Evolutionary conservation across 345 rosid genomes (phyloP).

Genomic region (Camelina sativa): DNA sequence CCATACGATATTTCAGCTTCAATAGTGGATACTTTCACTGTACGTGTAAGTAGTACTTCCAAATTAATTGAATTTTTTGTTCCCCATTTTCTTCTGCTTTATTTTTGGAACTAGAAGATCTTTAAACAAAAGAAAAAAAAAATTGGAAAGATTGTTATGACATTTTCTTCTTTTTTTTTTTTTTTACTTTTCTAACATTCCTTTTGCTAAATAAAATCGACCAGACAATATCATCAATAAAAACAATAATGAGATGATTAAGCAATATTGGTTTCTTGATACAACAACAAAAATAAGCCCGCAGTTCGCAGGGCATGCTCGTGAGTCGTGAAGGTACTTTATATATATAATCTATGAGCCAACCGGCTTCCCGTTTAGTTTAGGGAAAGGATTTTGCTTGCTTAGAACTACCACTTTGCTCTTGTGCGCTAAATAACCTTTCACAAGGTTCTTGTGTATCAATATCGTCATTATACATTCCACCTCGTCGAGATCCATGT

Average conservation of each 20-base stretch:
- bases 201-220: background rate
- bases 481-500: slow-evolving; percentile 97
- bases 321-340: background rate
- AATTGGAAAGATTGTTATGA: too few species aligned
- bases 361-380: slow-evolving; percentile 77
- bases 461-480: slow-evolving; percentile 90
- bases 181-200: background rate
- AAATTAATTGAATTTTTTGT: too few species aligned
- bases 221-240: background rate
- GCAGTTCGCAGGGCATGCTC: slow-evolving; percentile 7
- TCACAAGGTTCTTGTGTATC: slow-evolving; percentile 85
- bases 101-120: too few species aligned
- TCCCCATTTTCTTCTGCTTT: too few species aligned
- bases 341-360: slow-evolving; percentile 48
- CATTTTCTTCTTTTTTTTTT: too few species aligned
- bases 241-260: slow-evolving; percentile 19
- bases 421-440: slow-evolving; percentile 94
- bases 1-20: too few species aligned
- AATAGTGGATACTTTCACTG: too few species aligned
- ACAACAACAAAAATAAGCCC: too few species aligned
- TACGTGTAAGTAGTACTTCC: too few species aligned
- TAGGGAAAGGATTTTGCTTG: slow-evolving; percentile 97
- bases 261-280: too few species aligned
- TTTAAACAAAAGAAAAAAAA: too few species aligned
- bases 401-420: slow-evolving; percentile 95